phyloP scores from a whole-genome alignment of 2,329 filamentous ascomycete species.

The Esteya vermicola region DNA sequence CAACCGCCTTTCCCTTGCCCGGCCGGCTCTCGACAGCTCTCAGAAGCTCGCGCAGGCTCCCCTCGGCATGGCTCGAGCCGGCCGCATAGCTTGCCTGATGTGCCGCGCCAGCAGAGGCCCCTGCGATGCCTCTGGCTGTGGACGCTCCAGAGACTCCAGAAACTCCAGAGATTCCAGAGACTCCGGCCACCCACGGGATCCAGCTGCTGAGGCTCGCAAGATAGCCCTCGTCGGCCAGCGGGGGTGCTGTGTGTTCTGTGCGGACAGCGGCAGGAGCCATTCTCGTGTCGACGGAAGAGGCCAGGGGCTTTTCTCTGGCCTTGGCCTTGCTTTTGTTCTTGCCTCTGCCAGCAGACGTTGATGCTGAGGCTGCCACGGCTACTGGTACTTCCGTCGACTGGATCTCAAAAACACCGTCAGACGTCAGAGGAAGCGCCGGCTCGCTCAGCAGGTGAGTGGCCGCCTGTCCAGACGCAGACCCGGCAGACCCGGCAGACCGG shows the following conservation, averaged over 20 bases:
- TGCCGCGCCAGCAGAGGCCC: no score
- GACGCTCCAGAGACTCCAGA: no score
- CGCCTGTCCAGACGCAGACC: neutral
- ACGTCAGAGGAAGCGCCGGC: slow-evolving; percentile 43
- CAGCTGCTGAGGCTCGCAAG: slow-evolving; percentile 28
- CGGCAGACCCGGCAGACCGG: no score
- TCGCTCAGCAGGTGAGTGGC: slow-evolving; percentile 35
- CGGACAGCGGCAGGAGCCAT: no score
- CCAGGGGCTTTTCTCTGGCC: no score
- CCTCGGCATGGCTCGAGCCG: slow-evolving; percentile 32
- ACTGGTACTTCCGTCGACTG: neutral
- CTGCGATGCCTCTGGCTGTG: neutral
- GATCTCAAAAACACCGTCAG: slow-evolving; percentile 34
- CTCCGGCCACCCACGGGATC: slow-evolving; percentile 30
- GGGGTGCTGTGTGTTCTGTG: no score
- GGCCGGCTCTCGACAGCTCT: slow-evolving; percentile 16
- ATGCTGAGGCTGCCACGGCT: no score
- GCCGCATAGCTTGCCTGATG: neutral
- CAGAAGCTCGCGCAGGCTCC: slow-evolving; percentile 39
- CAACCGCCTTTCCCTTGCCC: slow-evolving; percentile 14
- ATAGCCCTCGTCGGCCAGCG: slow-evolving; percentile 13
- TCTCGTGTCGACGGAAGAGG: no score
- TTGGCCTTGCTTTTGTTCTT: no score
- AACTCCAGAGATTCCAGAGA: no score
- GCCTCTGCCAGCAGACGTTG: no score